A percentile compares a stretch with the other conserved stretches of the same genome.
phyloP scores from a whole-genome alignment of 805 yeast genomes.

The Saturnispora besseyi region DNA sequence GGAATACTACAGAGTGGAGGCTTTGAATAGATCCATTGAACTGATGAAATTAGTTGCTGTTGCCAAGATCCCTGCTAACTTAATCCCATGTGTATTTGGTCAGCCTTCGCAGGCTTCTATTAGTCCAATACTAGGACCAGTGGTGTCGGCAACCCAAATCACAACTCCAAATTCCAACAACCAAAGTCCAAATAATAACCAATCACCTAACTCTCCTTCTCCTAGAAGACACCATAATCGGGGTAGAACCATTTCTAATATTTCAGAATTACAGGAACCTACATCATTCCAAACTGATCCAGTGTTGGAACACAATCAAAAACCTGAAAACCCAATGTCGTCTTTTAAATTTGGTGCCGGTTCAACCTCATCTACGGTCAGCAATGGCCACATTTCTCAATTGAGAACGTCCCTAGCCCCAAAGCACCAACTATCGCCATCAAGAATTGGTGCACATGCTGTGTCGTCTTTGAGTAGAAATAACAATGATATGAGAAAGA shows the following conservation, averaged over 20 bases:
- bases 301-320: background rate
- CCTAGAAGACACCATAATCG: constrained; percentile 9
- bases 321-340: constrained; percentile 17
- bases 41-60: constrained; percentile 51
- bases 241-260: constrained; percentile 12
- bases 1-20: constrained; percentile 61
- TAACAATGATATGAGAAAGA: constrained; percentile 18
- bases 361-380: constrained; percentile 7
- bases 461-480: constrained; percentile 40
- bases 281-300: background rate
- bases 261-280: constrained; percentile 7
- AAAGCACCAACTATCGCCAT: constrained; percentile 47
- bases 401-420: constrained; percentile 16
- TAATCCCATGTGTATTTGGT: constrained; percentile 52
- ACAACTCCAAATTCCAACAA: constrained; percentile 6
- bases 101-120: constrained; percentile 10
- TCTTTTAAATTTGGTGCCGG: constrained; percentile 27
- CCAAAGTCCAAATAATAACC: background rate
- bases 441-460: constrained; percentile 65
- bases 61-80: constrained; percentile 53
- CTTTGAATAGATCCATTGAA: constrained; percentile 48
- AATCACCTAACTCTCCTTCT: constrained; percentile 12
- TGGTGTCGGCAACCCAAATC: constrained; percentile 2
- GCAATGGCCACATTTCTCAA: constrained; percentile 4
- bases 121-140: constrained; percentile 3